Conservation (phyloP, 177 flowering plant species). For the Vitis hybrid region DNA sequence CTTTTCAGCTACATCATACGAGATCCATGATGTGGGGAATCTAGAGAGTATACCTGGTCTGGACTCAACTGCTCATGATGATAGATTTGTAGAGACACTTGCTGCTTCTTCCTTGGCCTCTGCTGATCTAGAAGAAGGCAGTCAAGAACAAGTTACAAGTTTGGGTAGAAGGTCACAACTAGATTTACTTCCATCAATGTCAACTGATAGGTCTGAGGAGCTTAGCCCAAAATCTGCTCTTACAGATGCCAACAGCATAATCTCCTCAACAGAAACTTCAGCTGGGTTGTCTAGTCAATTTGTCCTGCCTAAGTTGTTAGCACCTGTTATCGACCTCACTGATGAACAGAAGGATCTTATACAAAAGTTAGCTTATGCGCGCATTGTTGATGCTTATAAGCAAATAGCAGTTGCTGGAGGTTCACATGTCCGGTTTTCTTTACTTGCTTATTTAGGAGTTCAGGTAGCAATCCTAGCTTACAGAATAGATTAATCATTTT, state of each 20-base stretch:
- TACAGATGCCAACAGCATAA: constrained; percentile 43
- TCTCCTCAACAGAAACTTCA: constrained; percentile 62
- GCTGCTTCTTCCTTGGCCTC: constrained; percentile 40
- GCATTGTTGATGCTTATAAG: constrained; percentile 83
- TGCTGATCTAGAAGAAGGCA: constrained; percentile 42
- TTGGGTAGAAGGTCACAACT: constrained; percentile 24
- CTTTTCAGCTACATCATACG: constrained; percentile 26
- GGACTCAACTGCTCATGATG: constrained; percentile 35
- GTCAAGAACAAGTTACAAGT: constrained; percentile 53
- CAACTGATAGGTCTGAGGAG: constrained; percentile 81
- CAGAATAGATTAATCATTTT: neutral
- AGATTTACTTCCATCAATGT: constrained; percentile 44
- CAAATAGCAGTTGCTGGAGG: constrained; percentile 78
- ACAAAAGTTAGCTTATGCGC: constrained; percentile 62
- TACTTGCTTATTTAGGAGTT: constrained; percentile 79
- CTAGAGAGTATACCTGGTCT: constrained; percentile 81
- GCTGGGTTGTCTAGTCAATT: constrained; percentile 34
- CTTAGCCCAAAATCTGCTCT: constrained; percentile 57
- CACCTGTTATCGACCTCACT: constrained; percentile 65
- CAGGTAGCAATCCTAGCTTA: constrained; percentile 51
- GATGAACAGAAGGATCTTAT: constrained; percentile 77
- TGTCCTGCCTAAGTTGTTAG: constrained; percentile 82
- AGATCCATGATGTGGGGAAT: constrained; percentile 41
- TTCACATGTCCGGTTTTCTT: constrained; percentile 60
- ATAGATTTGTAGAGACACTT: constrained; percentile 34